Evolutionary conservation across 306 rosid species (phyloP).

Genomic region (Dicorynia guianensis): DNA sequence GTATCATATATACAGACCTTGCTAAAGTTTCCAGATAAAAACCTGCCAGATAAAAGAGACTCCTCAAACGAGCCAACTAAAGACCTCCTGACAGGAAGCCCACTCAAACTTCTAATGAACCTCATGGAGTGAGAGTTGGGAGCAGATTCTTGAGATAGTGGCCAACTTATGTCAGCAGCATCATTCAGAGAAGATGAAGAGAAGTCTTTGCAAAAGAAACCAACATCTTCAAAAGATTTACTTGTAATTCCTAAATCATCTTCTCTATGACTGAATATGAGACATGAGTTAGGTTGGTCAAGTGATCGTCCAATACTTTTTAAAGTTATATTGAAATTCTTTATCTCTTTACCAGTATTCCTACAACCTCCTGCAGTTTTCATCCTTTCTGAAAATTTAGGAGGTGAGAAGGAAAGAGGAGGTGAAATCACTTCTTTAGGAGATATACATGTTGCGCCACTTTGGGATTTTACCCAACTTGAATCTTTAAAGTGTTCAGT

Average conservation of each 20-base stretch:
- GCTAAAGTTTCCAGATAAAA: constrained; percentile 66
- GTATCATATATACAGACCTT: constrained; percentile 65
- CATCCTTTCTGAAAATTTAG: constrained; percentile 78
- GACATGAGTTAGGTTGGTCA: constrained; percentile 51
- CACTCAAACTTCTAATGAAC: constrained; percentile 83
- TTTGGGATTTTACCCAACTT: constrained; percentile 47
- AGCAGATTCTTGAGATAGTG: constrained; percentile 56
- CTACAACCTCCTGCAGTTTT: constrained; percentile 51
- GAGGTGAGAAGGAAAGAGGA: constrained; percentile 84
- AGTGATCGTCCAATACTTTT: constrained; percentile 50
- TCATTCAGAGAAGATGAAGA: constrained; percentile 73
- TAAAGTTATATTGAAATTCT: constrained; percentile 45
- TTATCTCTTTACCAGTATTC: constrained; percentile 50
- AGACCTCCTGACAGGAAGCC: constrained; percentile 83
- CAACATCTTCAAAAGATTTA: constrained; percentile 69
- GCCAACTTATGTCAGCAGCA: constrained; percentile 47
- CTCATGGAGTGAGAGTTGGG: constrained; percentile 57
- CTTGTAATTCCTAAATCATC: constrained; percentile 52
- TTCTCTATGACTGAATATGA: constrained; percentile 47
- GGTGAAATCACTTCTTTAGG: constrained; percentile 53
- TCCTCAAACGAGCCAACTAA: constrained; percentile 99
- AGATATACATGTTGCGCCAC: constrained; percentile 49
- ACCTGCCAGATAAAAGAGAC: constrained; percentile 94
- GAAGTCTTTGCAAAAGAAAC: constrained; percentile 61
- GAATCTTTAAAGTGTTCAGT: constrained; percentile 50